phyloP scores from a whole-genome alignment of 2,329 filamentous ascomycete genomes.

The Arthrocladium fulminans region DNA sequence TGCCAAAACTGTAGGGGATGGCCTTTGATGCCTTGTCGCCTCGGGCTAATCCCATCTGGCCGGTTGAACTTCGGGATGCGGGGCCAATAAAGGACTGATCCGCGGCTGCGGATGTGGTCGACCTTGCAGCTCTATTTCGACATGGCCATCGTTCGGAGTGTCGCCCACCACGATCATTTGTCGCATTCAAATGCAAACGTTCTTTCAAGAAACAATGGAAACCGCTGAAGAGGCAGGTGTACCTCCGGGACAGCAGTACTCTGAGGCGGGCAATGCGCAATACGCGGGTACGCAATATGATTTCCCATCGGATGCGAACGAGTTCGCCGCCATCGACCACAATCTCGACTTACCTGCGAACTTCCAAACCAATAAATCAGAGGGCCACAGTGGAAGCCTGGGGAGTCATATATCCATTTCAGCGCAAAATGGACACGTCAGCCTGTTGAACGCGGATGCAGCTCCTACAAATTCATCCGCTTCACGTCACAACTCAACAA shows the following conservation, averaged over 20 bases:
- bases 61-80: too few relatives aligned
- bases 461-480: slow-evolving; percentile 5
- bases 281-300: background rate
- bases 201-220: slow-evolving; percentile 7
- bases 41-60: background rate
- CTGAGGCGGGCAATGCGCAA: background rate
- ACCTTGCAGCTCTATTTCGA: background rate
- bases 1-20: too few relatives aligned
- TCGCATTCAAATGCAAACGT: slow-evolving; percentile 1
- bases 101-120: background rate
- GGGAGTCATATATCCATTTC: background rate
- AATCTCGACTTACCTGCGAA: background rate
- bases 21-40: background rate
- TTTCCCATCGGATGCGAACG: background rate
- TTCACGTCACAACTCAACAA: slow-evolving; percentile 14
- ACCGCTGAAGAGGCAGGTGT: background rate
- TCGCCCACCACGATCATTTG: background rate
- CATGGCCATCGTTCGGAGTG: slow-evolving; percentile 3
- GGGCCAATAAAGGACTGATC: background rate
- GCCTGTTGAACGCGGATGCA: background rate
- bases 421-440: slow-evolving; percentile 1
- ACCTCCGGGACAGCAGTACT: background rate
- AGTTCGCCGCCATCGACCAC: slow-evolving; percentile 1
- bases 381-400: background rate
- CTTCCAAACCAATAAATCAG: background rate